A percentile compares a stretch with the other conserved stretches of the same genome.
Evolutionary conservation across 768 basidiomycete genomes (phyloP).

Genomic region (Amanita rubescens): DNA sequence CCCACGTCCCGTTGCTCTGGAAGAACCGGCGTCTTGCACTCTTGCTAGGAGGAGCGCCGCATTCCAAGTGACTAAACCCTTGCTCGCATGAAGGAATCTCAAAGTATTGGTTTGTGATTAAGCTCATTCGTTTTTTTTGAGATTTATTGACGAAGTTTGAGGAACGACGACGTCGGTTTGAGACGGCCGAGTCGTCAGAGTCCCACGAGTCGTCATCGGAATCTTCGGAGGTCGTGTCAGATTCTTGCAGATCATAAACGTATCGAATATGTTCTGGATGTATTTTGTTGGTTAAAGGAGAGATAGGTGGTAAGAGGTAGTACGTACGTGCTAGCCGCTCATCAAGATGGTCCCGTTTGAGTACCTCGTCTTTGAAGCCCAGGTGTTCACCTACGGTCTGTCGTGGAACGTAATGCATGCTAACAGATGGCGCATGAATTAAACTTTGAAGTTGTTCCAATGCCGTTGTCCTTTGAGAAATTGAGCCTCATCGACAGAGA

Average conservation of each 20-base stretch:
- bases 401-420: conserved; percentile 75
- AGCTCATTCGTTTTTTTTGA: conserved; percentile 54
- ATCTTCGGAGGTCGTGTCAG: conserved; percentile 38
- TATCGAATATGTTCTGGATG: conserved; percentile 58
- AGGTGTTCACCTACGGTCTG: conserved; percentile 61
- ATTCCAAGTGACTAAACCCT: conserved; percentile 33
- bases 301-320: not conserved
- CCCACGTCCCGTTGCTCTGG: conserved; percentile 36
- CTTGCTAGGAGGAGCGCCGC: conserved; percentile 22
- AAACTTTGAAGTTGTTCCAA: conserved; percentile 37
- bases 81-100: conserved; percentile 45
- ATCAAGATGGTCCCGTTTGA: conserved; percentile 55
- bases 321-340: conserved; percentile 63
- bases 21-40: conserved; percentile 50
- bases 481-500: not conserved
- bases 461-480: conserved; percentile 24
- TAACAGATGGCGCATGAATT: conserved; percentile 73
- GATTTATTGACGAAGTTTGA: conserved; percentile 17
- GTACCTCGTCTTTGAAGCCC: conserved; percentile 46
- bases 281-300: not conserved
- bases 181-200: conserved; percentile 38
- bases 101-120: conserved; percentile 53
- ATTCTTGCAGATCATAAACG: conserved; percentile 52
- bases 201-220: conserved; percentile 43
- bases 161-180: conserved; percentile 13